Conservation (phyloP, 2,329 filamentous ascomycete species). For the Myriangium duriaei region DNA sequence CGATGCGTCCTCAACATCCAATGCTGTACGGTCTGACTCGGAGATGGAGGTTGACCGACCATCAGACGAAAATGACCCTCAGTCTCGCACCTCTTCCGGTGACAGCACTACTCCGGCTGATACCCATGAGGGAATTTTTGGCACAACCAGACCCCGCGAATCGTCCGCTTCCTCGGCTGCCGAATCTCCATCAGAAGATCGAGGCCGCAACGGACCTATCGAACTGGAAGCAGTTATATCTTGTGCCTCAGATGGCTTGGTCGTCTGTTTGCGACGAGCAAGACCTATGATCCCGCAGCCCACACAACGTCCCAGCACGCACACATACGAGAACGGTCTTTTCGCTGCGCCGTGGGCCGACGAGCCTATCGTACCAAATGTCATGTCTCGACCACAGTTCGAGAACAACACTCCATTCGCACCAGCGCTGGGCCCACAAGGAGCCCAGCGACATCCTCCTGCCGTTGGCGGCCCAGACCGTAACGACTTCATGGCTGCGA, state of each 20-base stretch:
- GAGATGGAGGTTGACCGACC: conserved; percentile 22
- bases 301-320: conserved; percentile 33
- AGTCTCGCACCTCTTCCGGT: conserved; percentile 32
- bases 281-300: conserved; percentile 54
- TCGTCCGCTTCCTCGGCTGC: conserved; percentile 23
- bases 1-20: conserved; percentile 14
- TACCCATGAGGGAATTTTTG: conserved; percentile 33
- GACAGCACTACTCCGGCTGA: conserved; percentile 31
- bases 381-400: conserved; percentile 22
- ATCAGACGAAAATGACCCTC: conserved; percentile 14
- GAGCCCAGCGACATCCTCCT: conserved; percentile 14
- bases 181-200: conserved; percentile 16
- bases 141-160: conserved; percentile 25
- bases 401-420: conserved; percentile 23
- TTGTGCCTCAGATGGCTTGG: conserved; percentile 76
- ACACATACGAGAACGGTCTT: conserved; percentile 47
- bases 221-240: conserved; percentile 86
- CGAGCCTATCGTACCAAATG: conserved; percentile 44
- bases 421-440: conserved; percentile 23
- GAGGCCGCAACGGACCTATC: conserved; percentile 33
- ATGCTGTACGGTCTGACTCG: conserved; percentile 22
- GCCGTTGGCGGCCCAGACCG: conserved; percentile 39
- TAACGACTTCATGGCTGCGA: conserved; percentile 62
- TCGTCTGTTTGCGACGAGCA: conserved; percentile 66
- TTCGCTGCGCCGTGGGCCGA: conserved; percentile 72